Evolutionary conservation across 805 yeast genomes (phyloP), one percentile per base, ranked within the genome.

Genomic region (Candida maesae): DNA sequence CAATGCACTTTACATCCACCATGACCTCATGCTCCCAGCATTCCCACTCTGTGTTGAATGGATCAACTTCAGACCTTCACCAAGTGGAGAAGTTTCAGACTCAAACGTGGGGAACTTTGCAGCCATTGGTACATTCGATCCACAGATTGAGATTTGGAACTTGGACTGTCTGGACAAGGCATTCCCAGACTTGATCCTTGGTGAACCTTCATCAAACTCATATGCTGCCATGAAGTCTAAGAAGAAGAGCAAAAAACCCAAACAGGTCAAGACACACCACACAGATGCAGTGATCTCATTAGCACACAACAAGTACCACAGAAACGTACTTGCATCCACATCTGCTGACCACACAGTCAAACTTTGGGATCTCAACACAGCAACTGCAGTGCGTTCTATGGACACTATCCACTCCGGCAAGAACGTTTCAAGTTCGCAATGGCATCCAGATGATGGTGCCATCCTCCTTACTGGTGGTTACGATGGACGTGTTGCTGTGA

Each of bases 31-130:
- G 96, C 73, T 93, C 46, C 99, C 99, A 1, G 84, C 96, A 2
- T 91, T 93, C 74, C 99, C 99, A 31, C 73, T 93, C 46, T 88
- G 97, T 61, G 90, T 90, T 25, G 99, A 93, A 64, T 91, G 98
- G 98, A 63, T 93, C 48, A 84, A 87, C 62, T 84, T 74, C 61
- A 73, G 70, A 46, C 91, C 95, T 24, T 42, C 41, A 15, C 26
- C 44, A 15, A 18, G 31, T 6, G 75, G 71, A 12, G 67, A 63
- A 16, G 52, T 64, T 12, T 67, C 68, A 26, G 68, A 67, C 31
- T 66, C 65, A 17, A 74, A 78, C 46, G 66, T 79, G 23, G 96
- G 95, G 10, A 93, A 89, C 64, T 89, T 87, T 64, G 98, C 95
- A 2, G 99, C 99, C 12, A 71, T 93, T 50, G 98, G 98, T 59